These are phyloP conservation scores for Flaveria trinervia DNA, from an alignment of 129 eudicot species.

Conservation along the genomic window DNA sequence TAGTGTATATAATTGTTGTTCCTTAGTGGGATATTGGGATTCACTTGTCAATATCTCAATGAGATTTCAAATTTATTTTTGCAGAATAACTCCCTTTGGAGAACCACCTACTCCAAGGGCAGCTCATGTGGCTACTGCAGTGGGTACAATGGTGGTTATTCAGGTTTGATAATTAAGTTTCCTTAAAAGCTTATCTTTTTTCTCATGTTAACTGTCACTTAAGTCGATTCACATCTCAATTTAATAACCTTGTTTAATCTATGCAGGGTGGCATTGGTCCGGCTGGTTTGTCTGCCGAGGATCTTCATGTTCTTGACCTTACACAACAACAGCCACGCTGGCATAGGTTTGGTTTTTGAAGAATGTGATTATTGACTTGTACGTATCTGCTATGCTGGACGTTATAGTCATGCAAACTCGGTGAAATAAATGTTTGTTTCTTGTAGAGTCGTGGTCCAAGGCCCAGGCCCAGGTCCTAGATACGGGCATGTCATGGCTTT, in stretches of 20 bases:
- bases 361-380: neutral
- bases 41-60: conserved; percentile 1
- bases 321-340: conserved; percentile 95
- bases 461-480: conserved; percentile 99
- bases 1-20: conserved; percentile 5
- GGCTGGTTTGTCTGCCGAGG: conserved; percentile 98
- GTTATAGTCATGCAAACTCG: conserved; percentile 24
- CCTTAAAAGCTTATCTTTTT: neutral
- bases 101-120: conserved; percentile 99
- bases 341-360: conserved; percentile 75
- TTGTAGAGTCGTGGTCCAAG: conserved; percentile 94
- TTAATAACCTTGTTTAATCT: conserved; percentile 13
- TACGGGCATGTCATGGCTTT: conserved; percentile 99
- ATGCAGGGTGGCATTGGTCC: conserved; percentile 96
- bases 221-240: neutral
- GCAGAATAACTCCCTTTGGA: conserved; percentile 90
- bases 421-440: conserved; percentile 26
- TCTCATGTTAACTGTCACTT: neutral
- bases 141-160: conserved; percentile 98
- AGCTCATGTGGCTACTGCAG: conserved; percentile 99
- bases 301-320: conserved; percentile 97
- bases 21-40: conserved; percentile 8
- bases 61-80: conserved; percentile 16
- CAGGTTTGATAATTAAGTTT: conserved; percentile 55
- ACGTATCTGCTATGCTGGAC: conserved; percentile 11